phyloP scores from a whole-genome alignment of 306 rosid genomes.

The Bauhinia variegata region DNA sequence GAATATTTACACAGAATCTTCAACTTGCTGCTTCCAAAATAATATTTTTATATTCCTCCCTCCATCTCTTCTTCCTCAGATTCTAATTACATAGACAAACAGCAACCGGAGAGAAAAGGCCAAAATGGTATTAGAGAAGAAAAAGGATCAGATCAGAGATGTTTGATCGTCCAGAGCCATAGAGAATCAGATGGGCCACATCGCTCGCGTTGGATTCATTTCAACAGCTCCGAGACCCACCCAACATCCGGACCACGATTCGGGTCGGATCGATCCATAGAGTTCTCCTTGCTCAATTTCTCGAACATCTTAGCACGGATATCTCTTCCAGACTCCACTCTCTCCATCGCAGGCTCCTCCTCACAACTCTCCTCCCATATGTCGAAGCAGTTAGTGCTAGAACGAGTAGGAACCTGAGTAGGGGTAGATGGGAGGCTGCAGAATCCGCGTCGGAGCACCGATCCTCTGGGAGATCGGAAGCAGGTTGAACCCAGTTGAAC shows the following conservation, averaged over 20 bases:
- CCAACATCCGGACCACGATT: conserved; percentile 68
- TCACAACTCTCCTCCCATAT: conserved; percentile 50
- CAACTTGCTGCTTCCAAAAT: conserved; percentile 40
- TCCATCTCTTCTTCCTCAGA: conserved; percentile 32
- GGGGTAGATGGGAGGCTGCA: conserved; percentile 79
- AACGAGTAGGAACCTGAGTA: conserved; percentile 54
- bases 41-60: conserved; percentile 4
- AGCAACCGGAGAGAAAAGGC: conserved; percentile 16
- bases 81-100: conserved; percentile 48
- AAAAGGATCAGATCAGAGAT: not conserved
- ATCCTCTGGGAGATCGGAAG: conserved; percentile 69
- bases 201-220: conserved; percentile 29
- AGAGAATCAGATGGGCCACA: not conserved
- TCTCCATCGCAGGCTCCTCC: conserved; percentile 90
- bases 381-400: conserved; percentile 48
- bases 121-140: conserved; percentile 32
- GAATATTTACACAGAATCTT: conserved; percentile 51
- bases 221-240: conserved; percentile 82
- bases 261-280: conserved; percentile 50
- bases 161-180: not conserved
- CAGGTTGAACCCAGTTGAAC: conserved; percentile 57
- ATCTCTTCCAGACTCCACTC: conserved; percentile 91
- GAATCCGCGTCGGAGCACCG: conserved; percentile 72
- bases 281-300: conserved; percentile 78
- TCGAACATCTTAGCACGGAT: conserved; percentile 79